Base-by-base conservation (phyloP, 1,284 basidiomycete genomes). In the Lignosus rhinocerotis region DNA sequence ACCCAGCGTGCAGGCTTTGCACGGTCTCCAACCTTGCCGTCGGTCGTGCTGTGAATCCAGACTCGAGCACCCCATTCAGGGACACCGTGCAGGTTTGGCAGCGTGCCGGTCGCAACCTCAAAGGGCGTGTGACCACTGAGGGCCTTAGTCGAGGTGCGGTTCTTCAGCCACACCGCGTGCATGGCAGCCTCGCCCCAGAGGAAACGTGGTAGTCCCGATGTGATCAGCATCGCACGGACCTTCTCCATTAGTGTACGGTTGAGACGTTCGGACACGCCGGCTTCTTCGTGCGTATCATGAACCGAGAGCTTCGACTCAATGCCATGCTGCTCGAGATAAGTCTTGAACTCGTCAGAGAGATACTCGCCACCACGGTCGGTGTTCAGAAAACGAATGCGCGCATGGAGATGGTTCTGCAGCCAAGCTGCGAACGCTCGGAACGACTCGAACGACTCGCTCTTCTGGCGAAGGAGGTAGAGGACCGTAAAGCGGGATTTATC, bases 251-350 rank as follows among this genome's bases (percentile, higher is more conserved):
- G 11, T 2, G 67, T 68, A 1, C 69, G 59, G 48, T 75, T 73
- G 6, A 65, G 52, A 12, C 69, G 61, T 41, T 41, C 39, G 8
- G 39, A 41, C 6, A 41, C 16, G 7, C 39, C 39, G 19, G 42
- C 42, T 8, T 25, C 7, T 73, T 9, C 42, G 42, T 19, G 19
- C 42, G 19, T 44, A 19, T 44, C 14, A 19, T 44, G 42, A 8
- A 44, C 42, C 10, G 42, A 44, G 17, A 44, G 42, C 42, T 44
- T 44, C 17, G 19, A 25, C 19, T 73, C 74, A 30, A 74, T 67
- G 6, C 75, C 72, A 61, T 77, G 76, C 55, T 75, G 72, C n/a
- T 50, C 25, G n/a, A 55, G 54, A 32, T 55, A 17, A 7, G 34
- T 19, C 36, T 55, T 53, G 46, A 58, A 53, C 4, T 54, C 51